A percentile compares a stretch with the other conserved stretches of the same genome.
These are phyloP conservation scores for Suillus weaverae DNA, from an alignment of 768 basidiomycete genomes.

Conservation along the genomic window DNA sequence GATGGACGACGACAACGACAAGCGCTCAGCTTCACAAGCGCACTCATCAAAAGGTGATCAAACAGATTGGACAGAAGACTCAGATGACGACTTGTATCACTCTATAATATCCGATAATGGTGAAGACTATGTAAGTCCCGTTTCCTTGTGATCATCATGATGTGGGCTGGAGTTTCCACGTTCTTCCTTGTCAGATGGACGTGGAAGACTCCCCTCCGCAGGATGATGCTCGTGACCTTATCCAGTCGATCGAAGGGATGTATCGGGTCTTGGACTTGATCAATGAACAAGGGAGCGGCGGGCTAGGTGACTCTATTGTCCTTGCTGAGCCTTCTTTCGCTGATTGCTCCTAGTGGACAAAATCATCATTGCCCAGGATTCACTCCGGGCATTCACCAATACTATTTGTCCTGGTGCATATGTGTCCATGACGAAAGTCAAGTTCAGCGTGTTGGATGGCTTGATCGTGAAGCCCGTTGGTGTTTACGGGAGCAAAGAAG, in stretches of 20 bases:
- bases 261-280: constrained; percentile 56
- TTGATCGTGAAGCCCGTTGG: constrained; percentile 51
- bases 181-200: constrained; percentile 20
- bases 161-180: constrained; percentile 2
- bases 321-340: not conserved
- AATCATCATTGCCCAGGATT: constrained; percentile 56
- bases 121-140: not conserved
- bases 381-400: constrained; percentile 50
- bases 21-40: not conserved
- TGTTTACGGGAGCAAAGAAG: constrained; percentile 54
- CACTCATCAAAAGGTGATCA: not conserved
- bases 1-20: not conserved
- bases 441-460: constrained; percentile 53
- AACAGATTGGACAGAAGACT: not conserved
- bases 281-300: constrained; percentile 49
- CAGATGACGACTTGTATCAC: not conserved
- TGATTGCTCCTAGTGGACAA: constrained; percentile 50
- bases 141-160: not conserved
- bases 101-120: not conserved
- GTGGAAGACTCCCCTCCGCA: constrained; percentile 10
- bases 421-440: constrained; percentile 51
- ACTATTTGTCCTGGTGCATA: constrained; percentile 51
- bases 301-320: constrained; percentile 43
- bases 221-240: constrained; percentile 22
- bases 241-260: constrained; percentile 41